A percentile compares a stretch with the other conserved stretches of the same genome.
These are phyloP conservation scores for Hypholoma sublateritium DNA, from an alignment of 768 basidiomycete genomes.

Conservation along the genomic window DNA sequence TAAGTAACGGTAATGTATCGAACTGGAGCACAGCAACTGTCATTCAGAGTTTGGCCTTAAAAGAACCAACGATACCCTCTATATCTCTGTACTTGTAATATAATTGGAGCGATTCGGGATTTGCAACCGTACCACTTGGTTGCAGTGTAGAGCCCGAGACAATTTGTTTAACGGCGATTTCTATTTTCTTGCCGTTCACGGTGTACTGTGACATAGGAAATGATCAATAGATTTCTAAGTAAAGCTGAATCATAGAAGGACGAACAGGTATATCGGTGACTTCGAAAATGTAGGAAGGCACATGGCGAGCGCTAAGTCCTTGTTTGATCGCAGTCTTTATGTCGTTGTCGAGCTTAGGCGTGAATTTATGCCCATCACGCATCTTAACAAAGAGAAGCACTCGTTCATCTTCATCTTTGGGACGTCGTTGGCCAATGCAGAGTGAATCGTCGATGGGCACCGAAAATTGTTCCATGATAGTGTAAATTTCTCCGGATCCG, in stretches of 20 bases:
- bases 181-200: slow-evolving; percentile 77
- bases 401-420: slow-evolving; percentile 66
- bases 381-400: slow-evolving; percentile 78
- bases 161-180: slow-evolving; percentile 78
- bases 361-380: slow-evolving; percentile 43
- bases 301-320: slow-evolving; percentile 70
- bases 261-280: slow-evolving; percentile 68
- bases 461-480: slow-evolving; percentile 60
- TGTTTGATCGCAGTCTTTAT: slow-evolving; percentile 59
- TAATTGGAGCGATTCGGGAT: slow-evolving; percentile 62
- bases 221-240: background rate
- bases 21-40: too few species aligned
- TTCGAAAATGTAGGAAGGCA: slow-evolving; percentile 68
- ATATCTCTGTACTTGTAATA: slow-evolving; percentile 45
- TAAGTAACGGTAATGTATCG: background rate
- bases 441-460: slow-evolving; percentile 64
- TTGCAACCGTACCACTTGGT: slow-evolving; percentile 78
- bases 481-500: slow-evolving; percentile 81
- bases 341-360: slow-evolving; percentile 38
- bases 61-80: slow-evolving; percentile 16
- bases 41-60: slow-evolving; percentile 14
- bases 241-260: slow-evolving; percentile 8
- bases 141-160: slow-evolving; percentile 61
- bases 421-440: slow-evolving; percentile 69
- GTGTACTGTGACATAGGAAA: slow-evolving; percentile 50